phyloP scores from a whole-genome alignment of 108 stramenopile genomes.

The Conticribra guillardii region DNA sequence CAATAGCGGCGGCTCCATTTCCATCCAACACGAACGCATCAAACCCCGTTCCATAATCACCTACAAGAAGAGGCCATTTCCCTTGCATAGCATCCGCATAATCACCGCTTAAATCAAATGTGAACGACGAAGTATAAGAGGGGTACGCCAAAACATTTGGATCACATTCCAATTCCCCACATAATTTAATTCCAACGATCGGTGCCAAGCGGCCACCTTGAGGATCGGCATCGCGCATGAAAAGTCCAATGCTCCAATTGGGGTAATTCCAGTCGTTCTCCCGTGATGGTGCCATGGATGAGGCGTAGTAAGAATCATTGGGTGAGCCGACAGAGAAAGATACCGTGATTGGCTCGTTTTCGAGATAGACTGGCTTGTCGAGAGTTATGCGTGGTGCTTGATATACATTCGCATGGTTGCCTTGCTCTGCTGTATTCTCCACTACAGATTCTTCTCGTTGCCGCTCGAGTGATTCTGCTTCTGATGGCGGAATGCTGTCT shows the following conservation, averaged over 20 bases:
- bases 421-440: no score
- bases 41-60: constrained; percentile 10
- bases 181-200: constrained; percentile 17
- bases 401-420: background rate
- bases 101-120: constrained; percentile 5
- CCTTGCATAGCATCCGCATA: constrained; percentile 6
- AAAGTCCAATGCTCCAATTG: constrained; percentile 21
- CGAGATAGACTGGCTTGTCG: constrained; percentile 3
- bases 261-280: constrained; percentile 2
- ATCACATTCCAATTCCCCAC: constrained; percentile 13
- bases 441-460: no score
- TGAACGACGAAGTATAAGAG: constrained; percentile 2
- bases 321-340: constrained; percentile 15
- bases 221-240: constrained; percentile 34
- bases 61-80: constrained; percentile 15
- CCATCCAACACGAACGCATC: constrained; percentile 26
- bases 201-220: constrained; percentile 20
- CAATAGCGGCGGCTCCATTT: constrained; percentile 17
- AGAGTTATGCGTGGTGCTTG: background rate
- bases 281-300: constrained; percentile 9
- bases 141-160: background rate
- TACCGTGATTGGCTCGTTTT: constrained; percentile 10
- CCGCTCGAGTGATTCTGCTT: background rate
- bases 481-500: background rate
- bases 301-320: constrained; percentile 4